A percentile compares a stretch with the other conserved stretches of the same genome.
Evolutionary conservation across 441 rosid genomes (phyloP).

Genomic region (Gossypium laxum): DNA sequence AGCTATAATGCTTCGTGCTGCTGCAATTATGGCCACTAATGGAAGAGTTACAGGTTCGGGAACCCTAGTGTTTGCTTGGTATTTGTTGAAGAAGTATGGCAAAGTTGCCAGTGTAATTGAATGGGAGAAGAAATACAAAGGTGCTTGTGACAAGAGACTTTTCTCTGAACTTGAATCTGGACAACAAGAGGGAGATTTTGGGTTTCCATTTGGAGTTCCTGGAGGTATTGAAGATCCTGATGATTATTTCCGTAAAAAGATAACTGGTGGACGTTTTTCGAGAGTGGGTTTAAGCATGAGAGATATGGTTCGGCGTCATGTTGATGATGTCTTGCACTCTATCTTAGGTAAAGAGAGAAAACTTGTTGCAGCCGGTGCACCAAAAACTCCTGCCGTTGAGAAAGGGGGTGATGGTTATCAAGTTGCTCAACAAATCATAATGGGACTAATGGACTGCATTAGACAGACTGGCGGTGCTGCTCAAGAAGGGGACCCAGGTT

Average conservation of each 20-base stretch:
- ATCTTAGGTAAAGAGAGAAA: slow-evolving; percentile 58
- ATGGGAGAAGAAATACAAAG: slow-evolving; percentile 75
- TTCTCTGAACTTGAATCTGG: slow-evolving; percentile 85
- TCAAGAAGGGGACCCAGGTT: slow-evolving; percentile 93
- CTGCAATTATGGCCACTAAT: slow-evolving; percentile 49
- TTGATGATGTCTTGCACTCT: slow-evolving; percentile 58
- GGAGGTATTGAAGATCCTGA: slow-evolving; percentile 80
- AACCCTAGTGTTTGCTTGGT: slow-evolving; percentile 62
- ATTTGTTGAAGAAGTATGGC: slow-evolving; percentile 69
- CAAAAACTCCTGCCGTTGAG: slow-evolving; percentile 44
- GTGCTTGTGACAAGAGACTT: slow-evolving; percentile 68
- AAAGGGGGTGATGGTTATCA: slow-evolving; percentile 68
- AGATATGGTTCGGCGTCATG: slow-evolving; percentile 63
- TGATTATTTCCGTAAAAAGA: slow-evolving; percentile 80
- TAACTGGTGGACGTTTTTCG: slow-evolving; percentile 49
- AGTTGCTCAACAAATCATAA: slow-evolving; percentile 71
- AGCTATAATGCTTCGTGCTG: slow-evolving; percentile 54
- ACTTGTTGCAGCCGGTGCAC: slow-evolving; percentile 39
- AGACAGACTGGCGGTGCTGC: slow-evolving; percentile 94
- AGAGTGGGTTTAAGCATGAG: slow-evolving; percentile 82
- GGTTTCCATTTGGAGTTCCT: slow-evolving; percentile 74
- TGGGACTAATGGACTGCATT: slow-evolving; percentile 70
- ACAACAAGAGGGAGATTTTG: slow-evolving; percentile 69
- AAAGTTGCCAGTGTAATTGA: slow-evolving; percentile 67
- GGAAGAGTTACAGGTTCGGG: slow-evolving; percentile 68